Percentiles rank a stretch among this genome's conserved stretches.
Evolutionary conservation across 2,329 filamentous ascomycete species (phyloP).

Genomic region (Fusarium acutatum): DNA sequence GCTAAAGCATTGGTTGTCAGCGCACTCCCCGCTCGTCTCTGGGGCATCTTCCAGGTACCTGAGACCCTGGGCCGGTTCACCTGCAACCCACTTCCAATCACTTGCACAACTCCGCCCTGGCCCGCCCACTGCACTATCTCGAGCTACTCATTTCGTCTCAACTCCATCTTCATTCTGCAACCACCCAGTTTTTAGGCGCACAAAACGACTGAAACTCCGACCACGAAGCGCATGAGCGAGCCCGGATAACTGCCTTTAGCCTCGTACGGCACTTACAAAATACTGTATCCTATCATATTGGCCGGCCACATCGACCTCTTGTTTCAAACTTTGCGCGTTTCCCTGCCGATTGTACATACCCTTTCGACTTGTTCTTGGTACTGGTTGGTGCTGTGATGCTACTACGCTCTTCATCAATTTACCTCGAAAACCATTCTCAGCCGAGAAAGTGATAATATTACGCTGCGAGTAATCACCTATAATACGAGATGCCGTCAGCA

Average conservation of each 20-base stretch:
- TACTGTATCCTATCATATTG: neutral
- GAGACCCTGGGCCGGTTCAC: constrained; percentile 16
- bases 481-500: constrained; percentile 50
- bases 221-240: constrained; percentile 37
- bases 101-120: constrained; percentile 33
- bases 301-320: neutral
- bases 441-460: neutral
- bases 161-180: constrained; percentile 41
- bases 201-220: constrained; percentile 33
- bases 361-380: constrained; percentile 8
- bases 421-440: neutral
- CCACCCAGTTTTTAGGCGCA: constrained; percentile 40
- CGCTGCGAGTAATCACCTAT: neutral
- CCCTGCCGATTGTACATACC: constrained; percentile 7
- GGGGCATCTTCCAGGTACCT: constrained; percentile 31
- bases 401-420: constrained; percentile 1
- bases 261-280: constrained; percentile 24
- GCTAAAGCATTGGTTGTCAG: constrained; percentile 33
- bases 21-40: constrained; percentile 21
- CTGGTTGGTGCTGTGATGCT: constrained; percentile 27
- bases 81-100: constrained; percentile 23
- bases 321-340: constrained; percentile 6
- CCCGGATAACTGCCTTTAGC: constrained; percentile 20
- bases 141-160: constrained; percentile 42
- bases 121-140: constrained; percentile 35